These are phyloP conservation scores for Suhomyces panamericanus DNA, from an alignment of 1,139 yeast species.

Conservation along the genomic window DNA sequence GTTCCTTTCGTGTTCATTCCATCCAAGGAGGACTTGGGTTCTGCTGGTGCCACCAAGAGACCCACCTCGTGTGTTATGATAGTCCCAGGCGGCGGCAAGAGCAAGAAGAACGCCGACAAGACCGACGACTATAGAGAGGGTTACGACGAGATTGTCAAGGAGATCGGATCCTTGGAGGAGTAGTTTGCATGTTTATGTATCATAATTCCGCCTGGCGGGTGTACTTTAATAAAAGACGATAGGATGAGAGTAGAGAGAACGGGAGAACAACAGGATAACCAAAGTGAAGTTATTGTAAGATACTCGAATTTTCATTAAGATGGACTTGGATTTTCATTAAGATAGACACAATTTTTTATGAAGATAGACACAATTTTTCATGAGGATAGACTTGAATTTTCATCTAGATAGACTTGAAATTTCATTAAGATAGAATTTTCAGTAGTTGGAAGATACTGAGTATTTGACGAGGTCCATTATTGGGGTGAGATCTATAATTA, in stretches of 20 bases:
- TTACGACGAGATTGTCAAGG: conserved; percentile 93
- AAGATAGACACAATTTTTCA: too few relatives aligned
- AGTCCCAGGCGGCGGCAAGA: conserved; percentile 93
- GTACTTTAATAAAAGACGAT: conserved; percentile 5
- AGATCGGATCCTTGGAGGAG: conserved; percentile 52
- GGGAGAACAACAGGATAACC: background rate
- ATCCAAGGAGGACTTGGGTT: conserved; percentile 95
- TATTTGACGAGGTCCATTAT: too few relatives aligned
- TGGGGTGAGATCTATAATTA: too few relatives aligned
- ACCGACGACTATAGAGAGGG: conserved; percentile 89
- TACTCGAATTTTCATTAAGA: too few relatives aligned
- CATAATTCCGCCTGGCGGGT: conserved; percentile 8
- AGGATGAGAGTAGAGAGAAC: background rate
- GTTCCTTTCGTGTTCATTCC: conserved; percentile 94
- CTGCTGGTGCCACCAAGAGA: conserved; percentile 98
- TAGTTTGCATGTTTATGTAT: conserved; percentile 8
- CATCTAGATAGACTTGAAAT: too few relatives aligned
- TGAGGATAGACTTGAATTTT: too few relatives aligned
- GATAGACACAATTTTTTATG: too few relatives aligned
- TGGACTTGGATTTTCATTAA: too few relatives aligned
- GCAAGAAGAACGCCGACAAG: conserved; percentile 75
- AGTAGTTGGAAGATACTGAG: too few relatives aligned
- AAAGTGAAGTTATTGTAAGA: too few relatives aligned
- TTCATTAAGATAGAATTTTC: too few relatives aligned
- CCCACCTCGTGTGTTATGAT: conserved; percentile 98